phyloP scores from a whole-genome alignment of 768 basidiomycete species.

The Infundibulicybe gibba region DNA sequence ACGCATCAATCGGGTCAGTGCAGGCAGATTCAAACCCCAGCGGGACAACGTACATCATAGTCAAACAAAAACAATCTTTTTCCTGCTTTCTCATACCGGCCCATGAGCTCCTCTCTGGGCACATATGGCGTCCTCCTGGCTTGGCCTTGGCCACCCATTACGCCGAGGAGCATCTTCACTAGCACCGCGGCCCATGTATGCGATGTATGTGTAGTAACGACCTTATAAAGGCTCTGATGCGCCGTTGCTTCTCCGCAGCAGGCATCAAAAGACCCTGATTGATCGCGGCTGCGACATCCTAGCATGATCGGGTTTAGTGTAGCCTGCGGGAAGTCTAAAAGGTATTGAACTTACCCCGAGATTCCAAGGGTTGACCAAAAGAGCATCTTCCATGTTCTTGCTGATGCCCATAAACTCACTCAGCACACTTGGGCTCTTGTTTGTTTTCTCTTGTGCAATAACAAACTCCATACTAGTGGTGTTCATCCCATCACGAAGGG shows the following conservation, averaged over 20 bases:
- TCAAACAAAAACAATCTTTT: conserved; percentile 93
- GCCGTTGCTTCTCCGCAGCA: conserved; percentile 61
- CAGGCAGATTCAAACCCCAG: conserved; percentile 3
- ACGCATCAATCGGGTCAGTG: conserved; percentile 1
- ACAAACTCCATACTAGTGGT: conserved; percentile 98
- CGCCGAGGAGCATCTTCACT: conserved; percentile 82
- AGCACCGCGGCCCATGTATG: conserved; percentile 92
- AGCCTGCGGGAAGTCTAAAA: background rate
- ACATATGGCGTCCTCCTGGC: conserved; percentile 86
- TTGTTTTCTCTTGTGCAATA: conserved; percentile 84
- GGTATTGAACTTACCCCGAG: conserved; percentile 57
- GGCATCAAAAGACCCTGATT: conserved; percentile 85
- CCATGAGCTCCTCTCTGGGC: conserved; percentile 54
- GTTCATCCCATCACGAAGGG: conserved; percentile 98
- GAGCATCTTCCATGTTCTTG: conserved; percentile 83
- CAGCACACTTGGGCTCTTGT: conserved; percentile 82
- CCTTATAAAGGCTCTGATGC: conserved; percentile 80
- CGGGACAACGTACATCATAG: conserved; percentile 73
- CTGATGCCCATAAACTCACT: conserved; percentile 99
- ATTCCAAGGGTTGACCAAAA: conserved; percentile 96
- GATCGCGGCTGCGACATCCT: conserved; percentile 90
- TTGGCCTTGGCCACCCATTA: conserved; percentile 73
- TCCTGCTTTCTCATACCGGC: conserved; percentile 61
- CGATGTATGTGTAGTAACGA: conserved; percentile 91
- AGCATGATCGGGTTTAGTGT: background rate